These are phyloP conservation scores for Aphanoascus verrucosus DNA, from an alignment of 2,329 filamentous ascomycete genomes.

Conservation along the genomic window DNA sequence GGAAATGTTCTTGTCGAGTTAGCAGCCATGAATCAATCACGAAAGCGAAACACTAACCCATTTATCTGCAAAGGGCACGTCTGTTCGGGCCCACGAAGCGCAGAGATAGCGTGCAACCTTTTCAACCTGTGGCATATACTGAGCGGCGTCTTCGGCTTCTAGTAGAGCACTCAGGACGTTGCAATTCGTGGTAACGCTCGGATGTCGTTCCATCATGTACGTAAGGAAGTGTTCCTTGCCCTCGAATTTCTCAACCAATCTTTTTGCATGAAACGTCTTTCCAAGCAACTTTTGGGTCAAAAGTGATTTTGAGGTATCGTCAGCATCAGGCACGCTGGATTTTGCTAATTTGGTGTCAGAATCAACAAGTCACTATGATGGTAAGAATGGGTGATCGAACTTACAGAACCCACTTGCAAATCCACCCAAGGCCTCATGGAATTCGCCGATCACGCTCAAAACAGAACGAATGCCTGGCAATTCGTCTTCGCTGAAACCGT, in stretches of 20 bases:
- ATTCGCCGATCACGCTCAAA: too few relatives aligned
- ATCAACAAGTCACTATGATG: too few relatives aligned
- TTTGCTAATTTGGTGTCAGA: too few relatives aligned
- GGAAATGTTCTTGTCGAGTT: constrained; percentile 13
- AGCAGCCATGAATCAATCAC: neutral
- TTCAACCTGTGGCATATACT: constrained; percentile 20
- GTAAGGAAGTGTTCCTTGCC: constrained; percentile 24
- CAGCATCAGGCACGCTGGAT: too few relatives aligned
- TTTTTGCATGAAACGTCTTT: neutral
- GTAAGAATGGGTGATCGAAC: too few relatives aligned
- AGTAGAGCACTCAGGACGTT: constrained; percentile 27
- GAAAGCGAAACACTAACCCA: constrained; percentile 19
- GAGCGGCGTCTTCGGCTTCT: constrained; percentile 16
- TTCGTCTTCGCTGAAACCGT: too few relatives aligned
- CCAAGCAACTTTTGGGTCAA: too few relatives aligned
- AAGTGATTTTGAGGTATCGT: too few relatives aligned
- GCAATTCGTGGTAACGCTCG: constrained; percentile 29
- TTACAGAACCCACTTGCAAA: too few relatives aligned
- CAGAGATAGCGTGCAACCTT: constrained; percentile 22
- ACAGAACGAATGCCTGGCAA: too few relatives aligned
- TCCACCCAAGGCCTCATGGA: too few relatives aligned
- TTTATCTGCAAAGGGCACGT: constrained; percentile 21
- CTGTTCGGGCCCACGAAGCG: constrained; percentile 19
- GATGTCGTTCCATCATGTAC: constrained; percentile 24
- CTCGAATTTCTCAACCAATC: constrained; percentile 19